Evolutionary conservation across 805 yeast species (phyloP).

Genomic region (Metschnikowia noctiluminum): DNA sequence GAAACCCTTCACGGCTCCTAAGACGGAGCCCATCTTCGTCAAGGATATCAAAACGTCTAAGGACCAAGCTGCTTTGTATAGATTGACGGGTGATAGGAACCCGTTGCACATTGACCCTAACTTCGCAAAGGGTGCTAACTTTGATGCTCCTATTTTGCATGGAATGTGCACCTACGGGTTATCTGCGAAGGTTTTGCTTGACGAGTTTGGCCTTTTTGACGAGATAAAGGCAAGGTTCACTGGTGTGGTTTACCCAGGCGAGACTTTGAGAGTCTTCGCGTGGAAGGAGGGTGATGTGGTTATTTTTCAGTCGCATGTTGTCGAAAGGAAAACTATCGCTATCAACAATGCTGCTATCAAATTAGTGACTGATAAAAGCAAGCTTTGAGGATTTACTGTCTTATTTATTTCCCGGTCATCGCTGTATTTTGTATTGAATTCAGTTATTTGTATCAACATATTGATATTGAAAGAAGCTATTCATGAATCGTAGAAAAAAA

Average conservation of each 20-base stretch:
- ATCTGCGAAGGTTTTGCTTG: constrained; percentile 68
- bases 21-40: constrained; percentile 61
- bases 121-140: constrained; percentile 84
- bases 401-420: neutral
- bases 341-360: constrained; percentile 86
- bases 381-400: constrained; percentile 24
- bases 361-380: constrained; percentile 39
- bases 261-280: constrained; percentile 71
- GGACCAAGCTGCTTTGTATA: constrained; percentile 85
- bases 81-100: constrained; percentile 90
- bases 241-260: constrained; percentile 93
- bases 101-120: constrained; percentile 94
- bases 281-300: constrained; percentile 79
- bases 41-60: constrained; percentile 52
- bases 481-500: no score
- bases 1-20: constrained; percentile 60
- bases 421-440: no score
- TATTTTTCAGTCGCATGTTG: constrained; percentile 76
- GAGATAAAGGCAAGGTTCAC: constrained; percentile 90
- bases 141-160: constrained; percentile 84
- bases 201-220: constrained; percentile 74
- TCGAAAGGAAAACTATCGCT: constrained; percentile 74
- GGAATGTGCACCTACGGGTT: constrained; percentile 90
- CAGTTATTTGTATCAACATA: no score
- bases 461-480: no score